Base-by-base conservation (phyloP, 2,329 filamentous ascomycete genomes). In the Metarhizium humberi region DNA sequence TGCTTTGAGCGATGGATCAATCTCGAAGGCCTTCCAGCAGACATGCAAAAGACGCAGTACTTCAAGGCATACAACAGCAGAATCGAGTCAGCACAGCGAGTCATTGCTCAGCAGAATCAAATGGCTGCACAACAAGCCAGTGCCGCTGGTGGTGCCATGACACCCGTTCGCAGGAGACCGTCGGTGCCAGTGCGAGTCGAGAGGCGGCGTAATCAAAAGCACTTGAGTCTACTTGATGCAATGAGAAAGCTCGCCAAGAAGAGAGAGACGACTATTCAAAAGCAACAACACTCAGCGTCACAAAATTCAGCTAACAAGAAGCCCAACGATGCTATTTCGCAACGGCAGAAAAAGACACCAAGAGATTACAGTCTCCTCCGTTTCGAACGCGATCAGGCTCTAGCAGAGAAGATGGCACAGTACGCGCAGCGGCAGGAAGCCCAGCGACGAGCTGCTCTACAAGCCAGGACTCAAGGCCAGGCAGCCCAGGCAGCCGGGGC, bases 1-100 rank as follows among this genome's bases (percentile, higher is more conserved):
- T 99, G 94, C 67, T 99, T 99, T 64, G 94, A 99, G 71, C 83
- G 94, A 47, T 99, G 92, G 92, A 88, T 96, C 54, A 86, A 88
- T 62, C 75, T 97, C 13, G 94, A 97, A 72, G 91, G 92, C 1
- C 76, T 96, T 42, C 92, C 94, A 4, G 83, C 87, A 11, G 94
- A 99, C 61, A 95, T 97, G 87, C 86, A 88, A 18, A 96, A 96
- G 73, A 96, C 90, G 0, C 87, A 92, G 48, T 99, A 97, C 68
- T 99, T 97, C 78, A 90, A 91, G 65, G 73, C 80, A 1, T 86
- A 85, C 65, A 83, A 81, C 60, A 73, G 72, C 10, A 73, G 84
- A 32, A 84, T 86, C 32, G 81, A 85, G 55, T 71, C 75, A 8
- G 83, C 81, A 1, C 81, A 85, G 63, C 73, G 77, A 47, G 70